Evolutionary conservation across 352 stramenopile genomes (phyloP), one percentile per base, ranked within the genome.

Genomic region (Phytophthora cryptogea): DNA sequence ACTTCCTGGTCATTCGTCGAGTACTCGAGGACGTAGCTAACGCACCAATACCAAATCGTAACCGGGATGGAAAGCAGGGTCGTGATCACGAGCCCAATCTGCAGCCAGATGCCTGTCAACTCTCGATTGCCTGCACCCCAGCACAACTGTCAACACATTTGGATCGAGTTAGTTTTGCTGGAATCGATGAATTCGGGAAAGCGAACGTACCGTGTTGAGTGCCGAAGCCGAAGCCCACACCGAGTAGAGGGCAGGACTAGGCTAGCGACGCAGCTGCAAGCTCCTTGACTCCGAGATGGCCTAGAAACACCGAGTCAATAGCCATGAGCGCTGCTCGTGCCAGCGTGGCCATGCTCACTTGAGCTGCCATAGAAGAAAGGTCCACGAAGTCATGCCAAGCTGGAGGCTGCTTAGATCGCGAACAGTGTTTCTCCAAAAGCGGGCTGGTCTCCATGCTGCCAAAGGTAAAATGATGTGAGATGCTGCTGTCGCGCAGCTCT

Each of bases 291-390:
- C 87, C 87, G n/a, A 94, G 57, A 54, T 94, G 83, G 3, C 87
- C 87, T 8, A 94, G 61, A 56, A 93, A 94, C 13, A 88, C 66
- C 13, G 79, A 75, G 67, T 94, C 81, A 44, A 92, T 90, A 14
- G 86, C 78, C 5, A 76, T 78, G 42, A 91, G 74, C 23, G 72
- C 69, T 57, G 85, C 76, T n/a, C 80, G 69, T 2, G 80, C 80
- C 37, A 92, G 53, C 9, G 77, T 89, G 27, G 74, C 70, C 43
- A 90, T 63, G 48, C 78, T 88, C 58, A 90, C 78, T 65, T 90
- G 80, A 11, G 67, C 62, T 13, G 78, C 80, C 80, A 90, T 90
- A 37, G 23, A 51, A 53, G 81, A 87, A 17, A 90, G 71, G 16
- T 73, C 70, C 2, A 77, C 16, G 42, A 89, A 86, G 55, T 90